Percentiles rank a stretch among this genome's conserved stretches.
Conservation (phyloP, 768 basidiomycete genomes). For the Pleurotus cornucopiae region DNA sequence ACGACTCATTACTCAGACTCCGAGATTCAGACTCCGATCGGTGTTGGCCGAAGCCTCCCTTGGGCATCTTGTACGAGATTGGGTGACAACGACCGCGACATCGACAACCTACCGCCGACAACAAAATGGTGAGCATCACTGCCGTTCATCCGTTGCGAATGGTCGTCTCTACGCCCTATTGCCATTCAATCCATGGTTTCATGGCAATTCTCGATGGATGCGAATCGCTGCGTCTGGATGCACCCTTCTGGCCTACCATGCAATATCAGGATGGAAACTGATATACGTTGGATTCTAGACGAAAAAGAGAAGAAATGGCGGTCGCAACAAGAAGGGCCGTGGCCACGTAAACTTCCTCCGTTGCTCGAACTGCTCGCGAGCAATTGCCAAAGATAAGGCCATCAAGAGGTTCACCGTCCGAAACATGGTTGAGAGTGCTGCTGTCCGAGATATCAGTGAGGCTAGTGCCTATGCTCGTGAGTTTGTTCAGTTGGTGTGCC, state of each 20-base stretch:
- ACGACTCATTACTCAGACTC: too few species aligned
- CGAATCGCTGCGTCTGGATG: not conserved
- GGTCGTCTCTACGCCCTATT: too few species aligned
- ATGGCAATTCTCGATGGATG: not conserved
- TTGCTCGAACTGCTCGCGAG: slow-evolving; percentile 99
- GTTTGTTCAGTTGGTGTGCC: slow-evolving; percentile 19
- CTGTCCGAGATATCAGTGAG: slow-evolving; percentile 95
- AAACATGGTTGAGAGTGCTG: slow-evolving; percentile 99
- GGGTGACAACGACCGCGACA: not conserved
- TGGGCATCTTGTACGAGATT: too few species aligned
- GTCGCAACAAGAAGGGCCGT: slow-evolving; percentile 99
- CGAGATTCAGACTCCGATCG: too few species aligned
- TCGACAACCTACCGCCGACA: slow-evolving; percentile 3
- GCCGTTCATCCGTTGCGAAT: too few species aligned
- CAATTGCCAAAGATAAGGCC: slow-evolving; percentile 98
- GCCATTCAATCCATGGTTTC: not conserved
- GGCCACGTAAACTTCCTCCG: slow-evolving; percentile 93
- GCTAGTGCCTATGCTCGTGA: slow-evolving; percentile 88
- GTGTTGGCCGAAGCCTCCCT: too few species aligned
- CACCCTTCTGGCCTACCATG: not conserved
- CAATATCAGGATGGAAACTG: not conserved
- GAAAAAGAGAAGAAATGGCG: slow-evolving; percentile 98
- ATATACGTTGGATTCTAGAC: slow-evolving; percentile 50
- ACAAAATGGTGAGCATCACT: slow-evolving; percentile 7
- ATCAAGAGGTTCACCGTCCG: slow-evolving; percentile 99